Evolutionary conservation across 768 basidiomycete species (phyloP).

Genomic region (Naganishia randhawae): DNA sequence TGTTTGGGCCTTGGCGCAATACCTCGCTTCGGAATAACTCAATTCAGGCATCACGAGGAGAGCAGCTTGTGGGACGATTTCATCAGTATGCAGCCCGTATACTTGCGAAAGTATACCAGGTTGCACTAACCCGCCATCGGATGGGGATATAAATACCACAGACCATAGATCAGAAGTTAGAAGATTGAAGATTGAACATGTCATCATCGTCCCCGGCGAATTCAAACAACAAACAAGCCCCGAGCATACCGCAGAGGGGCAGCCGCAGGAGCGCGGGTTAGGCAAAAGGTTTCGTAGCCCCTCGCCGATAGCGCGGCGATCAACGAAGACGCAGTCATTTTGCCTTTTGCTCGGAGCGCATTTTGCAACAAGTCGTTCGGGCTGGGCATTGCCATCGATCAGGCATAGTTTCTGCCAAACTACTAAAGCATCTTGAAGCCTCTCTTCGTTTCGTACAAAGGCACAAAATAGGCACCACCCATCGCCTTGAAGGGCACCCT

Average conservation of each 20-base stretch:
- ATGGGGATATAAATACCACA: background rate
- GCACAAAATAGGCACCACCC: background rate
- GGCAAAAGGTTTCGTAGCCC: background rate
- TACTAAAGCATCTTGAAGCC: background rate
- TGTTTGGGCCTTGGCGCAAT: too few species aligned
- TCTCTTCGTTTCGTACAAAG: background rate
- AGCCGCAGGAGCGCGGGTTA: too few species aligned
- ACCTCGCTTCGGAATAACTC: too few species aligned
- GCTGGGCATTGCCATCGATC: background rate
- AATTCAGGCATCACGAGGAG: too few species aligned
- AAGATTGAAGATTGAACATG: background rate
- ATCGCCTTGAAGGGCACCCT: constrained; percentile 1
- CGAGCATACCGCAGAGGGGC: constrained; percentile 1
- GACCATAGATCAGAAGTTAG: too few species aligned
- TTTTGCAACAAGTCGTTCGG: constrained; percentile 4
- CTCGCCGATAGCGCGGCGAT: background rate
- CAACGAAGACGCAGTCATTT: background rate
- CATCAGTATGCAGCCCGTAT: too few species aligned
- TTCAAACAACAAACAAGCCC: background rate
- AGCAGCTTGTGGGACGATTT: too few species aligned
- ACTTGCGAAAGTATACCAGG: too few species aligned
- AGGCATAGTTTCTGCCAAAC: background rate
- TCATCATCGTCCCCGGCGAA: background rate
- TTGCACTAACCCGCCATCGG: too few species aligned
- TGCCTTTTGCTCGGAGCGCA: background rate